Percentiles rank a stretch among this genome's conserved stretches.
phyloP scores from a whole-genome alignment of 1,284 basidiomycete genomes.

The Kwoniella shivajii region DNA sequence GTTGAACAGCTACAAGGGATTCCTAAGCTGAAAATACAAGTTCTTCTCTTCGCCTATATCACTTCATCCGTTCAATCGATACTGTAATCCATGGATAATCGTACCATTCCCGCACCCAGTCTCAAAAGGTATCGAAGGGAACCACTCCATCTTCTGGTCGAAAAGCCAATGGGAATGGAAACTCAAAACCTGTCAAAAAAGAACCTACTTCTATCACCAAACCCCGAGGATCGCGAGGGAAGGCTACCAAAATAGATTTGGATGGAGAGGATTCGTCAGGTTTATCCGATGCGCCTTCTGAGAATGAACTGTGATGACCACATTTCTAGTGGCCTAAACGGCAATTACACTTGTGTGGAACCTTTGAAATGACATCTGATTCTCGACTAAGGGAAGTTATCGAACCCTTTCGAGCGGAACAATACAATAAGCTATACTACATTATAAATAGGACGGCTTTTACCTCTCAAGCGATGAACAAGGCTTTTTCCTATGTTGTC shows the following conservation, averaged over 20 bases:
- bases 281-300: constrained; percentile 15
- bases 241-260: neutral
- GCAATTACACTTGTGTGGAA: too few species aligned
- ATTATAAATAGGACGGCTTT: too few species aligned
- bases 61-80: neutral
- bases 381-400: too few species aligned
- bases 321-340: too few species aligned
- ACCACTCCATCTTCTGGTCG: neutral
- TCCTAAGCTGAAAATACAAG: neutral
- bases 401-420: too few species aligned
- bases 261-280: constrained; percentile 12
- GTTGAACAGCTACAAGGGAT: neutral
- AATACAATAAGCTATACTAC: too few species aligned
- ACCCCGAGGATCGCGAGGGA: neutral
- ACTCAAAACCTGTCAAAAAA: neutral
- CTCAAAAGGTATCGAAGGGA: neutral
- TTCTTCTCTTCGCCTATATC: neutral
- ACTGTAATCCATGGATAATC: neutral
- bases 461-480: too few species aligned
- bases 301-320: too few species aligned
- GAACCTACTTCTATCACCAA: neutral
- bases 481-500: too few species aligned
- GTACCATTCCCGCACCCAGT: neutral
- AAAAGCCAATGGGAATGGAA: neutral
- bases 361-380: too few species aligned